Base-by-base conservation (phyloP, 176 grass and related monocot genomes). In the Oryza punctata region DNA sequence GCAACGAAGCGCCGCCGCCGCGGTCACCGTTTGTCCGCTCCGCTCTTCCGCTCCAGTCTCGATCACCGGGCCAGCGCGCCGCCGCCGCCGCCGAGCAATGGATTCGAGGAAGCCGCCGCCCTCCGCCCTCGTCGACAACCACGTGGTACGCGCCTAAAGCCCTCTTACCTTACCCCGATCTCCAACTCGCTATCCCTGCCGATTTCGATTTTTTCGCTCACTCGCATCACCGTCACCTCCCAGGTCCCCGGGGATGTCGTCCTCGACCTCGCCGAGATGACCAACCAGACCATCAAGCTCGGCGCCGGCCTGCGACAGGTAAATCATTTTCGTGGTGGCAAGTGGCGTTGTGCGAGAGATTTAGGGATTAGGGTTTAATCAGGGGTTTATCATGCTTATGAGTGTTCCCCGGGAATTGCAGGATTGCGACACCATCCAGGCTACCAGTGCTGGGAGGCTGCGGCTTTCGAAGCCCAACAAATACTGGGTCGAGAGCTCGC, bases 401-500 rank as follows among this genome's bases (percentile, higher is more conserved):
- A 27, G 65, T 38, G 26, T 23, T 68, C 13, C 11, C 1, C 23
- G 14, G 24, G 59, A 12, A 6, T 87, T 83, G 70, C 75, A 99
- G 96, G 96, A 96, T 29, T 86, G 87, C 61, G 93, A 96, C 61
- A 89, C 80, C 15, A 87, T 99, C 49, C 89, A 87, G 78, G 93
- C 85, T 21, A 96, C 85, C 28, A 89, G 75, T 73, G 87, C 89
- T 45, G 96, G 96, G 54, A 91, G 82, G 67, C 82, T 96, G 67
- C 85, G 89, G 47, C 30, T 99, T 69, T 90, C 91, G 15, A 99
- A 96, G 77, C 93, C 89, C n/a, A 99, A 94, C 82, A 99, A 94
- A 70, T 96, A 99, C 49, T 99, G 96, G 96, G 84, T 99, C 18
- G 96, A 94, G 82, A 96, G 75, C 78, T 96, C 96, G 13, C 89